phyloP scores from a whole-genome alignment of 345 rosid genomes.

The Aurinia saxatilis region DNA sequence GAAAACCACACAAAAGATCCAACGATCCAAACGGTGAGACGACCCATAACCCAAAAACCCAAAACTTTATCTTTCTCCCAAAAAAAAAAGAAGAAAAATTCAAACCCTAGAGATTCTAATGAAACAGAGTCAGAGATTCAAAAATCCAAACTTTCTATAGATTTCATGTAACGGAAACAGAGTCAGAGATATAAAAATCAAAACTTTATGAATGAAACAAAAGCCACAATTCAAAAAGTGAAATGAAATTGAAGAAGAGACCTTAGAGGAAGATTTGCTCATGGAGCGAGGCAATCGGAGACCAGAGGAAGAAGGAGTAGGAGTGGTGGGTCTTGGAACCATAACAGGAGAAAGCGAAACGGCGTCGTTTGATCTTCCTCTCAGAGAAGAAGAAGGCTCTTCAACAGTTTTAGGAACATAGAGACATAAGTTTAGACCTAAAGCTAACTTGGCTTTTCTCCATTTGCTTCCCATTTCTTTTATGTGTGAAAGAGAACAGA shows the following conservation, averaged over 20 bases:
- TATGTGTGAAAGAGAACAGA: too few relatives aligned
- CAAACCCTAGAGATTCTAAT: not conserved
- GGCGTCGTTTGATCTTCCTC: constrained; percentile 39
- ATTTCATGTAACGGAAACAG: too few relatives aligned
- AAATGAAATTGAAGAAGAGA: constrained; percentile 3
- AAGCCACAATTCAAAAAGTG: not conserved
- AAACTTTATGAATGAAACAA: not conserved
- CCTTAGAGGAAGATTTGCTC: constrained; percentile 57
- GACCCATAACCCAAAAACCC: constrained; percentile 15
- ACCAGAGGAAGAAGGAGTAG: constrained; percentile 66
- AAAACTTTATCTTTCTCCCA: not conserved
- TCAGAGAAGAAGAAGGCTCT: constrained; percentile 32
- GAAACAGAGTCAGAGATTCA: not conserved
- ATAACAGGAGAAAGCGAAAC: constrained; percentile 31
- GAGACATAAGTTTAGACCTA: constrained; percentile 66
- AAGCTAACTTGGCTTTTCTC: constrained; percentile 70
- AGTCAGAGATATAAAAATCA: too few relatives aligned
- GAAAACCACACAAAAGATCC: constrained; percentile 16
- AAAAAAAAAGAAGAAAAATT: too few relatives aligned
- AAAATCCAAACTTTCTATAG: too few relatives aligned
- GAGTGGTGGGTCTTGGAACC: constrained; percentile 34
- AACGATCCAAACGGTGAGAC: constrained; percentile 15
- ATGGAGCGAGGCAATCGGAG: constrained; percentile 49
- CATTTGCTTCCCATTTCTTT: constrained; percentile 60
- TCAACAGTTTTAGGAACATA: constrained; percentile 52